Base-by-base conservation (phyloP, 768 basidiomycete genomes). In the Lentinus tigrinus region DNA sequence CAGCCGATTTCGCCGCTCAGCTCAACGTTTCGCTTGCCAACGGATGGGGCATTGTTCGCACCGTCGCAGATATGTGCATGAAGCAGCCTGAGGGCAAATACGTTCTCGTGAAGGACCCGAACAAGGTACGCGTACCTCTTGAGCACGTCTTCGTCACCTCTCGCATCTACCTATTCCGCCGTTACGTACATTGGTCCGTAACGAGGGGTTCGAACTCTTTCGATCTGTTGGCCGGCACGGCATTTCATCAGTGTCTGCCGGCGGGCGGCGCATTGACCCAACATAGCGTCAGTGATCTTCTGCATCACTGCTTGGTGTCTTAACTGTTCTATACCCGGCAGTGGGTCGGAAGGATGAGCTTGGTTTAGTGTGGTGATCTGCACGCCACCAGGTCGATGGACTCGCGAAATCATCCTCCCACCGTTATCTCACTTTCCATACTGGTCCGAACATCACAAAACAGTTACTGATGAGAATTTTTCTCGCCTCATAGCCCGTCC, bases 1-100 rank as follows among this genome's bases (percentile, higher is more conserved):
- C 97, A 5, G 81, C 84, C 19, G 97, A 98, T 62, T 98, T 98
- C 67, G 95, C 97, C 9, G 81, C 78, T 7, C 97, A 98, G 74
- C 89, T 98, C 63, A 98, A 98, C 72, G 88, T 99, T 37, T 96
- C 94, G 26, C 76, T 98, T 54, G 78, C 91, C 34, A 98, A 98
- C 70, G 97, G 97, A 11, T 99, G 97, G 97, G 97, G 97, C 54
- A 98, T 99, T 67, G 93, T 98, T 31, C 83, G 97, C 58, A 96
- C 92, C 13, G 88, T 99, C 58, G 89, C 92, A 27, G 97, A 99
- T 68, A 74, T 98, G 59, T 92, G 91, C 72, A 85, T 97, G 85
- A 95, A 95, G 74, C 88, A 95, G 86, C 93, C 93, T 21, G 96
- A 98, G 74, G 97, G 97, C 72, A 97, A 97, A 73, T 99, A 98